phyloP scores from a whole-genome alignment of 2,329 filamentous ascomycete genomes.

The Aspergillus tanneri region DNA sequence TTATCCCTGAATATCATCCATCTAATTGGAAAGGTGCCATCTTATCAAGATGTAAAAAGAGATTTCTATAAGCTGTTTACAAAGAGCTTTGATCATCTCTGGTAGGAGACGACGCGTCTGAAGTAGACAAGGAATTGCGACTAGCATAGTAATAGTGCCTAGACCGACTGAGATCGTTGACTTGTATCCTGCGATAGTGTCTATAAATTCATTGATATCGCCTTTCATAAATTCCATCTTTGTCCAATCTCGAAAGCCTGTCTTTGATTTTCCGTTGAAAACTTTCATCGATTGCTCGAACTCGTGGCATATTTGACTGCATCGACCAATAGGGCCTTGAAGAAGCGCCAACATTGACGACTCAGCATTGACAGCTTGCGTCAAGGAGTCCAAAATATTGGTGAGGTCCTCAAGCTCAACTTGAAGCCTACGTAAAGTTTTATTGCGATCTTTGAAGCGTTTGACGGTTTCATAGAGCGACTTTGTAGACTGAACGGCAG shows the following conservation, averaged over 20 bases:
- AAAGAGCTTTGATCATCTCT: too few species aligned
- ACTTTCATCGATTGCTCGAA: conserved; percentile 38
- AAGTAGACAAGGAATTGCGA: conserved; percentile 13
- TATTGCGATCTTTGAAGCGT: conserved; percentile 38
- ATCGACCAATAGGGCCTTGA: conserved; percentile 38
- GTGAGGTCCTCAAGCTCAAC: conserved; percentile 35
- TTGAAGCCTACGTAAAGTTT: conserved; percentile 35
- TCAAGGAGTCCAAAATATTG: conserved; percentile 33
- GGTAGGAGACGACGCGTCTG: too few species aligned
- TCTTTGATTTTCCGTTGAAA: conserved; percentile 37
- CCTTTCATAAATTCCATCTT: conserved; percentile 45
- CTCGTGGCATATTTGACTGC: conserved; percentile 38
- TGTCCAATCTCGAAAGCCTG: conserved; percentile 40
- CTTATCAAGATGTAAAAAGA: too few species aligned
- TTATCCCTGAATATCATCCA: too few species aligned
- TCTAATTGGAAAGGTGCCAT: too few species aligned
- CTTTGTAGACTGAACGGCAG: conserved; percentile 36
- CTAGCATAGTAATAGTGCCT: conserved; percentile 40
- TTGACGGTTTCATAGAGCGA: conserved; percentile 35
- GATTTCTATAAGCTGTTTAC: too few species aligned
- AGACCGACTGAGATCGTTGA: conserved; percentile 41
- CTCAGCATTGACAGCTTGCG: conserved; percentile 21
- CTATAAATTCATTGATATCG: conserved; percentile 43
- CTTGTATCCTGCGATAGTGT: conserved; percentile 41
- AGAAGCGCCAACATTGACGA: conserved; percentile 31